phyloP scores from a whole-genome alignment of 129 eudicot species.

The Lactuca saligna region DNA sequence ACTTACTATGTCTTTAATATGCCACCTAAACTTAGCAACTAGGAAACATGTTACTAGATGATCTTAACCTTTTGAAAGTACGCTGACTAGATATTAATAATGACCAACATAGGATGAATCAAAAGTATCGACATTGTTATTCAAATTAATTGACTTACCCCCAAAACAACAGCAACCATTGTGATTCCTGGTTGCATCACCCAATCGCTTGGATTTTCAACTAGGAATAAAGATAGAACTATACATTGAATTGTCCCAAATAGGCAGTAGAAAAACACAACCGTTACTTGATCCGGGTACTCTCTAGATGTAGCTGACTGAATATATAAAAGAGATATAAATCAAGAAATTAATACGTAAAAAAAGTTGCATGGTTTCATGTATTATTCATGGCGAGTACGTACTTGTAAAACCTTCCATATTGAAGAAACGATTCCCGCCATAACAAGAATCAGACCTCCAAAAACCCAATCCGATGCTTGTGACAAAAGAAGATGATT shows the following conservation, averaged over 20 bases:
- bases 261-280: conserved; percentile 17
- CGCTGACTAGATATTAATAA: too few species aligned
- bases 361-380: background rate
- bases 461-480: conserved; percentile 44
- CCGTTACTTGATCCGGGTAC: background rate
- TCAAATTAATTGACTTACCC: conserved; percentile 13
- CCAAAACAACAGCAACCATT: conserved; percentile 5
- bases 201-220: conserved; percentile 12
- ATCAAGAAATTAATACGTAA: conserved; percentile 3
- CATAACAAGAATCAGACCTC: conserved; percentile 40
- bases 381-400: background rate
- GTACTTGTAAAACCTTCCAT: conserved; percentile 51
- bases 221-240: conserved; percentile 16
- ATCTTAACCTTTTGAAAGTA: too few species aligned
- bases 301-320: background rate
- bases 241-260: conserved; percentile 22
- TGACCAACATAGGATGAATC: too few species aligned
- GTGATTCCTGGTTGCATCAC: background rate
- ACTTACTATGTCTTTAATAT: too few species aligned
- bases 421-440: conserved; percentile 27
- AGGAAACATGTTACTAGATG: too few species aligned
- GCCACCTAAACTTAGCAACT: too few species aligned
- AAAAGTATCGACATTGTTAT: background rate
- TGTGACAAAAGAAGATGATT: conserved; percentile 20
- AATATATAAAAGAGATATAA: background rate